phyloP scores from a whole-genome alignment of 2,329 filamentous ascomycete genomes.

The Venturia carpophila region DNA sequence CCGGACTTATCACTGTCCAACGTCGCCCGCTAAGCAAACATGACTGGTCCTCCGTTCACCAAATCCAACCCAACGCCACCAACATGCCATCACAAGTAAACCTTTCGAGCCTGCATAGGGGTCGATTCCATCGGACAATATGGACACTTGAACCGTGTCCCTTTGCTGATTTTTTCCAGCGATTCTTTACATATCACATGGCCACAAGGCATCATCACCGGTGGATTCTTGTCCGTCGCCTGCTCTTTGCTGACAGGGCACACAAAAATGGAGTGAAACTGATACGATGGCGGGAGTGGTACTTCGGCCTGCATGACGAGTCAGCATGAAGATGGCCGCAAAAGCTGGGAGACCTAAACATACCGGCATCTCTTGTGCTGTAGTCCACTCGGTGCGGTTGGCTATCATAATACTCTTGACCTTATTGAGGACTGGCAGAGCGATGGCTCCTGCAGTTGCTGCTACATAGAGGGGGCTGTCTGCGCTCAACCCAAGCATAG shows the following conservation, averaged over 20 bases:
- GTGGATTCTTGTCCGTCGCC: conserved; percentile 83
- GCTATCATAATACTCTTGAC: conserved; percentile 79
- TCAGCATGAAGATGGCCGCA: background rate
- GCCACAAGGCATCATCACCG: conserved; percentile 94
- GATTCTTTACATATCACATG: conserved; percentile 88
- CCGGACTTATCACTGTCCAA: too few relatives aligned
- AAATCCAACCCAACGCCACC: background rate
- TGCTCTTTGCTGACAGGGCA: conserved; percentile 97
- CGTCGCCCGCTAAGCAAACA: background rate
- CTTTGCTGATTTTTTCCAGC: conserved; percentile 70
- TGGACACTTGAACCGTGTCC: conserved; percentile 81
- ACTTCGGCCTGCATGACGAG: conserved; percentile 48
- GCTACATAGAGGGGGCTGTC: conserved; percentile 91
- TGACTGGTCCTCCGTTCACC: background rate
- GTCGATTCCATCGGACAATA: conserved; percentile 86
- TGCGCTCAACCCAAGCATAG: conserved; percentile 77
- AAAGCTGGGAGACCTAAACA: conserved; percentile 31
- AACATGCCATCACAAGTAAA: conserved; percentile 50
- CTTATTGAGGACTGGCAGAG: conserved; percentile 81
- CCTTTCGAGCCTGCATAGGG: conserved; percentile 65
- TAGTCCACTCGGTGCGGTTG: conserved; percentile 92
- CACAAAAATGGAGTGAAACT: conserved; percentile 94
- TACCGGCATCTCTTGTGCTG: conserved; percentile 79
- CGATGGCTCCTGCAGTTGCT: conserved; percentile 84
- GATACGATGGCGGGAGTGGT: conserved; percentile 54